A percentile compares a stretch with the other conserved stretches of the same genome.
These are phyloP conservation scores for Parsonsia alboflavescens DNA, from an alignment of 257 asterid genomes.

Conservation along the genomic window DNA sequence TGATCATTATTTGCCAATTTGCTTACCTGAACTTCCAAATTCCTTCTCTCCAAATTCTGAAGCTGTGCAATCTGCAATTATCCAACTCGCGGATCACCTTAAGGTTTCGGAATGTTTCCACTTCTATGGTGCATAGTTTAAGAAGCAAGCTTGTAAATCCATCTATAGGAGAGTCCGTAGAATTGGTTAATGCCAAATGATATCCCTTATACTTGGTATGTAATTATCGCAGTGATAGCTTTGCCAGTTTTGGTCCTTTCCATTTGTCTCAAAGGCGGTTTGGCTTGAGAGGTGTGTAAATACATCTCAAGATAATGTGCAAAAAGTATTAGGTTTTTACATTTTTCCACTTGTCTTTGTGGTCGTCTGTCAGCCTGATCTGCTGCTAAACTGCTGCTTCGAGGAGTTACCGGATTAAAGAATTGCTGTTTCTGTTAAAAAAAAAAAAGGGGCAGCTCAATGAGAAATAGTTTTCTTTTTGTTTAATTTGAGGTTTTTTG, in stretches of 20 bases:
- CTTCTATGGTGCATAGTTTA: conserved; percentile 24
- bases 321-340: background rate
- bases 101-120: conserved; percentile 59
- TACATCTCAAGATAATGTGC: background rate
- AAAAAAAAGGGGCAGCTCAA: conserved; percentile 26
- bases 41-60: conserved; percentile 52
- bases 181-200: background rate
- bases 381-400: conserved; percentile 8
- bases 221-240: background rate
- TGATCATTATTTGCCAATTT: conserved; percentile 55
- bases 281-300: too few relatives aligned
- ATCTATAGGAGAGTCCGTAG: background rate
- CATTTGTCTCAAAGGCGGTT: background rate
- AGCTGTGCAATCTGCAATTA: conserved; percentile 54
- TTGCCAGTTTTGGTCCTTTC: conserved; percentile 5
- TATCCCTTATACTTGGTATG: background rate
- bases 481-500: background rate
- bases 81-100: conserved; percentile 58
- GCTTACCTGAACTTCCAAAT: conserved; percentile 80
- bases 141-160: conserved; percentile 5
- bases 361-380: too few relatives aligned
- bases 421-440: conserved; percentile 44
- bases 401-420: background rate
- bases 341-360: background rate
- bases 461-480: background rate